Percentiles rank a stretch among this genome's conserved stretches.
phyloP scores from a whole-genome alignment of 2,329 filamentous ascomycete species.

The Hypoxylon sp. region DNA sequence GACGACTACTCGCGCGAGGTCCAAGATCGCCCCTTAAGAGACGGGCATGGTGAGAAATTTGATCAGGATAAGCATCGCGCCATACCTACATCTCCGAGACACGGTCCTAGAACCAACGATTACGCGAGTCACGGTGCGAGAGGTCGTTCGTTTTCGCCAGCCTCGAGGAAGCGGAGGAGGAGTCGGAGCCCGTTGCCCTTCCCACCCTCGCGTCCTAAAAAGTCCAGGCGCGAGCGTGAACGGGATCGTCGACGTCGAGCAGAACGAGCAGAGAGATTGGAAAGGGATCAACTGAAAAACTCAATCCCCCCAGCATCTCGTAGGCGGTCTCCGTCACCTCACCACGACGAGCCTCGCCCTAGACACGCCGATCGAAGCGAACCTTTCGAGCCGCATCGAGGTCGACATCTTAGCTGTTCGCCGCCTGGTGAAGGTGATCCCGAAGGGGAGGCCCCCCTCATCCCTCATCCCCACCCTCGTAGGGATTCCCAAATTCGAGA shows the following conservation, averaged over 20 bases:
- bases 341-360: slow-evolving; percentile 43
- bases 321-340: slow-evolving; percentile 48
- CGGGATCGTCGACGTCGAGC: slow-evolving; percentile 49
- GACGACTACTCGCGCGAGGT: slow-evolving; percentile 43
- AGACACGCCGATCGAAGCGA: slow-evolving; percentile 46
- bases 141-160: slow-evolving; percentile 53
- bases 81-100: slow-evolving; percentile 47
- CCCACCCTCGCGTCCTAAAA: slow-evolving; percentile 56
- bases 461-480: slow-evolving; percentile 35
- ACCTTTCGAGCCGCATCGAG: slow-evolving; percentile 41
- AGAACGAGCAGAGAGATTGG: slow-evolving; percentile 45
- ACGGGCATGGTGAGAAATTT: slow-evolving; percentile 36
- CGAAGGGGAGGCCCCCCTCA: slow-evolving; percentile 40
- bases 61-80: slow-evolving; percentile 51
- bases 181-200: slow-evolving; percentile 57
- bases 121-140: slow-evolving; percentile 53
- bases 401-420: slow-evolving; percentile 47
- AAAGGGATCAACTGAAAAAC: slow-evolving; percentile 44
- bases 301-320: slow-evolving; percentile 43
- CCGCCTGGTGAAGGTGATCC: slow-evolving; percentile 43
- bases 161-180: slow-evolving; percentile 58
- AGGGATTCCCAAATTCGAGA: slow-evolving; percentile 45
- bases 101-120: slow-evolving; percentile 52
- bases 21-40: slow-evolving; percentile 39
- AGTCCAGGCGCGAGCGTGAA: slow-evolving; percentile 56